Base-by-base conservation (phyloP, 441 rosid genomes). In the Brassica balearica region DNA sequence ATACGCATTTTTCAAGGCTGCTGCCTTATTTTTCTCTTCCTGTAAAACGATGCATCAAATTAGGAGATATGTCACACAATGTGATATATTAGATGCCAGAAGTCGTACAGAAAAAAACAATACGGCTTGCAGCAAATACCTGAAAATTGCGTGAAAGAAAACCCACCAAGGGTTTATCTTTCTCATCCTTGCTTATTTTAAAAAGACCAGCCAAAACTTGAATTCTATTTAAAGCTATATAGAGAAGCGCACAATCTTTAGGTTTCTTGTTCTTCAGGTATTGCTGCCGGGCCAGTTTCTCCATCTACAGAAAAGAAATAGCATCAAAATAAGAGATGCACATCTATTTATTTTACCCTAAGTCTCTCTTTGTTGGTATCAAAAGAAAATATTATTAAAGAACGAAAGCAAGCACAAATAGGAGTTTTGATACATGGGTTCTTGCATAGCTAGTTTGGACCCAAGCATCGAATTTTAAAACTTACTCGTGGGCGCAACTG, bases 201-300 rank as follows among this genome's bases (percentile, higher is more conserved):
- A 93, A 95, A 77, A 95, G 94, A 76, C 99, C 98, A 81, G 96
- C 92, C 92, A 93, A 87, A 81, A 95, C 99, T 89, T 92, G 96
- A 80, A 92, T 82, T 84, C 98, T 89, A 77, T 92, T 91, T 80
- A 95, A 80, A 77, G 95, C 98, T 73, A 93, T 83, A 79, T 95
- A 95, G 67, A 95, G 82, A 84, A 95, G 91, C 36, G 97, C 90
- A 82, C 97, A 95, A 72, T 95, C 98, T 86, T 88, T 95, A 64
- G 99, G 98, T 81, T 93, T 92, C 86, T 84, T 93, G 65, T 84
- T 92, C 85, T 86, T 92, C 78, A 95, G 86, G 81, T 89, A 95
- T 73, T 90, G 97, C 68, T 81, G 77, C 71, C 98, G 87, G 29
- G 98, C 98, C 85, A 95, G 74, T 79, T 91, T 95, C 88, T 95